phyloP scores from a whole-genome alignment of 164 flowering plant genomes.

The Brasenia schreberi region DNA sequence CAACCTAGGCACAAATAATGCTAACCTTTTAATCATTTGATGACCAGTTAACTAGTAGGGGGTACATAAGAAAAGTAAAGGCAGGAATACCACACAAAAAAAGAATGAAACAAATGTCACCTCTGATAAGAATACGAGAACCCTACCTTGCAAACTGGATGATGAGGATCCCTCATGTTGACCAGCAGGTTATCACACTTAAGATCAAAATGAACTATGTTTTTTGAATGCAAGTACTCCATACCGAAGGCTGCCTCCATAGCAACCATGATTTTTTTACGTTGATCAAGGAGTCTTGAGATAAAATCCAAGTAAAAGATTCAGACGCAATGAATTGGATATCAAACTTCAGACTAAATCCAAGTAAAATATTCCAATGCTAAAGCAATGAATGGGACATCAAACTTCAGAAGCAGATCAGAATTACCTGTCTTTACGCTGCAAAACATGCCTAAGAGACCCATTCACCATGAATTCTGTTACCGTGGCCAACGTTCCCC shows the following conservation, averaged over 20 bases:
- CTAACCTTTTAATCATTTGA: background rate
- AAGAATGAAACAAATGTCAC: background rate
- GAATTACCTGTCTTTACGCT: slow-evolving; percentile 72
- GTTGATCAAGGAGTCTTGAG: slow-evolving; percentile 70
- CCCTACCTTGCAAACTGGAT: slow-evolving; percentile 86
- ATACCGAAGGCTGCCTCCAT: slow-evolving; percentile 99
- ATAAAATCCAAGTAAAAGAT: background rate
- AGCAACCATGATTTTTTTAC: slow-evolving; percentile 76
- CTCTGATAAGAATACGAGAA: background rate
- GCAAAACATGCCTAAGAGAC: slow-evolving; percentile 86
- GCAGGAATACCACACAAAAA: background rate
- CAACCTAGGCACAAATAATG: slow-evolving; percentile 41
- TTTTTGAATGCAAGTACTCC: slow-evolving; percentile 93
- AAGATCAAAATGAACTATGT: slow-evolving; percentile 91
- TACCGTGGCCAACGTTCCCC: slow-evolving; percentile 88
- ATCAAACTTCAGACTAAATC: background rate
- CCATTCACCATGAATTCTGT: slow-evolving; percentile 97
- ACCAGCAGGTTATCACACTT: slow-evolving; percentile 94
- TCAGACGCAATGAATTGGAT: background rate
- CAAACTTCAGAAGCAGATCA: background rate
- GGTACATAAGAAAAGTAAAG: background rate
- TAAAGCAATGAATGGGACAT: background rate
- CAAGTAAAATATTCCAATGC: background rate
- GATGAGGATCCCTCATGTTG: slow-evolving; percentile 73
- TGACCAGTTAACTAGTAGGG: background rate